These are phyloP conservation scores for Hippophae tibetana DNA, from an alignment of 306 rosid species.

Conservation along the genomic window DNA sequence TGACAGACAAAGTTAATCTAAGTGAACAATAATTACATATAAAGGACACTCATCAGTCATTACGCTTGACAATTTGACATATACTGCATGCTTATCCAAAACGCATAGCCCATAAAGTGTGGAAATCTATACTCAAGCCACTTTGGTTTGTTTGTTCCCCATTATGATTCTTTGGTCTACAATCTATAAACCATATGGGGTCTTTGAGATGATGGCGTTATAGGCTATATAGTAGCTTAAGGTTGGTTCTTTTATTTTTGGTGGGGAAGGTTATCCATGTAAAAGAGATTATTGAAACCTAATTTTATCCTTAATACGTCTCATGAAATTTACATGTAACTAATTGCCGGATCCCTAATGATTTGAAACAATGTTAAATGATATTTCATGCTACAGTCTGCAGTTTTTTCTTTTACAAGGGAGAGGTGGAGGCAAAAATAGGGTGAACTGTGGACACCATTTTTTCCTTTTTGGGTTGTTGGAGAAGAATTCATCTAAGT, in stretches of 20 bases:
- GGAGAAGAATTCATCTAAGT: too few species aligned
- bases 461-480: too few species aligned
- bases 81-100: too few species aligned
- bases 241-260: not conserved
- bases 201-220: conserved; percentile 12
- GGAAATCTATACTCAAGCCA: not conserved
- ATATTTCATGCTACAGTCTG: too few species aligned
- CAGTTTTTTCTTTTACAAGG: too few species aligned
- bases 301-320: not conserved
- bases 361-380: too few species aligned
- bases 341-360: not conserved
- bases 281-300: not conserved
- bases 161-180: conserved; percentile 24
- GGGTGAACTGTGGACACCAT: too few species aligned
- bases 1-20: too few species aligned
- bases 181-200: conserved; percentile 35
- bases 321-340: not conserved
- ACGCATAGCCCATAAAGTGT: conserved; percentile 2
- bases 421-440: too few species aligned
- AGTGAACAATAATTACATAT: too few species aligned
- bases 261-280: conserved; percentile 3
- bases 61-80: too few species aligned
- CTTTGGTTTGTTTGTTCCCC: not conserved
- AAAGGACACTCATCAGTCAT: too few species aligned
- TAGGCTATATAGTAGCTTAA: not conserved